Evolutionary conservation across 108 stramenopile genomes (phyloP).

Genomic region (Mediolabrus comicus): DNA sequence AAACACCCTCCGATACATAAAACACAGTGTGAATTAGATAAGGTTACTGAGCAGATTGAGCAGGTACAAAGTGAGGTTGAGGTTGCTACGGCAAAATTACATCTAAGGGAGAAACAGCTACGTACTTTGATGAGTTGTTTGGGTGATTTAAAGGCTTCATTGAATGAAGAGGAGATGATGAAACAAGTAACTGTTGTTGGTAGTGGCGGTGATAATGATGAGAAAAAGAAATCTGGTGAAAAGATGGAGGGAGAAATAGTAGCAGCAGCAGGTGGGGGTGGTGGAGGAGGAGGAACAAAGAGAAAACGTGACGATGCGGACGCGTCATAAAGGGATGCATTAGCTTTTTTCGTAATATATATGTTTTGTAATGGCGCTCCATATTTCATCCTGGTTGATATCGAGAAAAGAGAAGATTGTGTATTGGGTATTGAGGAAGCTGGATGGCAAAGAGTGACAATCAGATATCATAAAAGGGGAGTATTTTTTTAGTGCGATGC

Average conservation of each 20-base stretch:
- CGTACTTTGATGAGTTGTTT: conserved; percentile 32
- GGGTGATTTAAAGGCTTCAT: conserved; percentile 28
- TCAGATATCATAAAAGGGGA: no score
- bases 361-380: not conserved
- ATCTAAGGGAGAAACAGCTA: conserved; percentile 29
- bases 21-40: conserved; percentile 20
- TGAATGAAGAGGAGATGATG: conserved; percentile 30
- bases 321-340: no score
- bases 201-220: not conserved
- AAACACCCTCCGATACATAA: conserved; percentile 8
- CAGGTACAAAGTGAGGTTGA: conserved; percentile 19
- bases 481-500: no score
- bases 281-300: not conserved
- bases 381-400: no score
- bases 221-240: not conserved
- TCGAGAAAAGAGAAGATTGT: no score
- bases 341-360: not conserved
- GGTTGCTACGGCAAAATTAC: conserved; percentile 20
- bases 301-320: not conserved
- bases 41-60: conserved; percentile 16
- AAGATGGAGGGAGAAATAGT: not conserved
- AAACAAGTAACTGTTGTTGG: not conserved
- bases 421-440: no score
- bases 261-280: not conserved
- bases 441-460: no score